Conservation (phyloP, 2,329 filamentous ascomycete genomes). For the Didymella pinodella region DNA sequence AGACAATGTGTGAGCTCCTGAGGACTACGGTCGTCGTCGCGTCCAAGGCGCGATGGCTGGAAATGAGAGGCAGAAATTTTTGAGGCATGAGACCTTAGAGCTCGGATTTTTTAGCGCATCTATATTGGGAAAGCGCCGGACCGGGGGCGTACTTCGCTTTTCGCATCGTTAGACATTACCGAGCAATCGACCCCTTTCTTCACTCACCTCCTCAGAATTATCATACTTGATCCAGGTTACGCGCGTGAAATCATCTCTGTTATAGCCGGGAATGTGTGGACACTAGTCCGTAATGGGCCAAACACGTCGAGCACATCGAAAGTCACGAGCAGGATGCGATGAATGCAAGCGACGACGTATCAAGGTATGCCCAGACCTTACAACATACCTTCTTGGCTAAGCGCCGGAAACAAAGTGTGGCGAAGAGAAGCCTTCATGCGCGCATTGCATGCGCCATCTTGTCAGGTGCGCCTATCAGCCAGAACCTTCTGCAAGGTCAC, state of each 20-base stretch:
- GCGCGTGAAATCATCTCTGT: background rate
- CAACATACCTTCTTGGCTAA: background rate
- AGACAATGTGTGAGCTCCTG: constrained; percentile 3
- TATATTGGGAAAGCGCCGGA: background rate
- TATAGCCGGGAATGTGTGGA: background rate
- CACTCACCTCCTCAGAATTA: background rate
- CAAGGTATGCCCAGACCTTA: constrained; percentile 21
- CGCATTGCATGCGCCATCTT: constrained; percentile 21
- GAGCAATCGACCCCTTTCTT: background rate
- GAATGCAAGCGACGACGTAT: constrained; percentile 34
- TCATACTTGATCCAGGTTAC: background rate
- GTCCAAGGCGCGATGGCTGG: background rate
- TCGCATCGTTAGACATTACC: constrained; percentile 4
- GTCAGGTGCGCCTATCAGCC: constrained; percentile 17
- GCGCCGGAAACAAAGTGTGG: constrained; percentile 15
- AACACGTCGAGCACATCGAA: constrained; percentile 28
- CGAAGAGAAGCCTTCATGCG: constrained; percentile 24
- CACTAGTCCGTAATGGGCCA: constrained; percentile 16
- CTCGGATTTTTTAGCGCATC: background rate
- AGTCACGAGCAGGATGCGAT: constrained; percentile 28
- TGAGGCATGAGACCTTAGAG: background rate
- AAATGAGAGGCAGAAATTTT: background rate
- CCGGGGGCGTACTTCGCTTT: constrained; percentile 25
- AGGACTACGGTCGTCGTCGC: background rate
- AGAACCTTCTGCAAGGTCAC: background rate